These are phyloP conservation scores for Besnoitia besnoiti DNA, from an alignment of 169 alveolate genomes.

Conservation along the genomic window DNA sequence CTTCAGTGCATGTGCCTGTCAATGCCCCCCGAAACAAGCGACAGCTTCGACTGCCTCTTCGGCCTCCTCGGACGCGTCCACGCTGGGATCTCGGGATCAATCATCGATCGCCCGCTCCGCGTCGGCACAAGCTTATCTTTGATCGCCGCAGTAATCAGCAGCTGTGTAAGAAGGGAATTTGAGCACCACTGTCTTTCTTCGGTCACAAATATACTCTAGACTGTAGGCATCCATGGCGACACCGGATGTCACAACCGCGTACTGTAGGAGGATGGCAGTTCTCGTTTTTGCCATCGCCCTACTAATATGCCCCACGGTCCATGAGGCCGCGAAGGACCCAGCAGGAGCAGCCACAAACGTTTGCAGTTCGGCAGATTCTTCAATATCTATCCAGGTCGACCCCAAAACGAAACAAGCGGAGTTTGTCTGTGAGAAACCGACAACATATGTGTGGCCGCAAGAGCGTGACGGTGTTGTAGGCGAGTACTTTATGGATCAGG, in stretches of 20 bases:
- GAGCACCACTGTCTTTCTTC: not conserved
- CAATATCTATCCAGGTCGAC: not conserved
- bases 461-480: too few relatives aligned
- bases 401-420: not conserved
- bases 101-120: too few relatives aligned
- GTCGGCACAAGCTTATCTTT: too few relatives aligned
- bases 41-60: too few relatives aligned
- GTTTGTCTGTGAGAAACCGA: not conserved
- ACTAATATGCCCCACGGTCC: not conserved
- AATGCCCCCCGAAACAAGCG: too few relatives aligned
- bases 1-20: too few relatives aligned
- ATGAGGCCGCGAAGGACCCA: not conserved
- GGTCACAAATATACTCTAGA: not conserved
- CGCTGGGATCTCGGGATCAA: too few relatives aligned
- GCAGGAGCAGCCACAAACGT: not conserved
- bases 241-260: not conserved
- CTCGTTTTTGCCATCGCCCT: not conserved
- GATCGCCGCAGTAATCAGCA: too few relatives aligned
- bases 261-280: not conserved
- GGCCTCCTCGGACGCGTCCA: too few relatives aligned
- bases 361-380: not conserved
- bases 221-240: not conserved
- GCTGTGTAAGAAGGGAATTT: not conserved
- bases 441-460: not conserved
- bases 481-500: not conserved